These are phyloP conservation scores for Carex arenaria DNA, from an alignment of 202 grass and related monocot species.

Conservation along the genomic window DNA sequence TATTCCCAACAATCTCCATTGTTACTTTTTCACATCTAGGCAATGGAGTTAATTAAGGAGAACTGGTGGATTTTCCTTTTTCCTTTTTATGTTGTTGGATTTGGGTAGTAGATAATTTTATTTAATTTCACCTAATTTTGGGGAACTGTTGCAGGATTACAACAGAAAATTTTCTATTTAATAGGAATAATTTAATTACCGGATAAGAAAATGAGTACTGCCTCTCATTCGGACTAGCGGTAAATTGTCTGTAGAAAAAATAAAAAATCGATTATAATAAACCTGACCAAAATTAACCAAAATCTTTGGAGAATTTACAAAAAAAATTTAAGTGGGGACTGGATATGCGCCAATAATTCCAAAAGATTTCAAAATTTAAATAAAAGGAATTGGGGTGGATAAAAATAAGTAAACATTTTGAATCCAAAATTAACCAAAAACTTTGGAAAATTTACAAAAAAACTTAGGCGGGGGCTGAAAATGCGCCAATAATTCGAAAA, in stretches of 20 bases:
- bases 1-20: background rate
- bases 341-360: too few relatives aligned
- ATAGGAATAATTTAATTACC: conserved; percentile 25
- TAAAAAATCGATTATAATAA: background rate
- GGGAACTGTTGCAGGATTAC: background rate
- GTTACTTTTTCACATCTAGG: background rate
- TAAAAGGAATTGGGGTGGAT: background rate
- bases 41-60: background rate
- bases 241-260: conserved; percentile 47
- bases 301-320: too few relatives aligned
- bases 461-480: too few relatives aligned
- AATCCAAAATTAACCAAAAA: background rate
- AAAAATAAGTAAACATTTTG: background rate
- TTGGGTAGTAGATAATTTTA: background rate
- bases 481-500: too few relatives aligned
- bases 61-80: background rate
- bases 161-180: background rate
- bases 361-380: background rate
- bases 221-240: conserved; percentile 36
- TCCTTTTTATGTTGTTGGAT: background rate
- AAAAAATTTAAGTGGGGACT: too few relatives aligned
- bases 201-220: conserved; percentile 24
- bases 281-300: too few relatives aligned
- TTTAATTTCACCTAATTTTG: background rate
- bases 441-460: too few relatives aligned